Evolutionary conservation across 2,329 filamentous ascomycete genomes (phyloP), one percentile per base, ranked within the genome.

Genomic region (Pseudocercospora musae): DNA sequence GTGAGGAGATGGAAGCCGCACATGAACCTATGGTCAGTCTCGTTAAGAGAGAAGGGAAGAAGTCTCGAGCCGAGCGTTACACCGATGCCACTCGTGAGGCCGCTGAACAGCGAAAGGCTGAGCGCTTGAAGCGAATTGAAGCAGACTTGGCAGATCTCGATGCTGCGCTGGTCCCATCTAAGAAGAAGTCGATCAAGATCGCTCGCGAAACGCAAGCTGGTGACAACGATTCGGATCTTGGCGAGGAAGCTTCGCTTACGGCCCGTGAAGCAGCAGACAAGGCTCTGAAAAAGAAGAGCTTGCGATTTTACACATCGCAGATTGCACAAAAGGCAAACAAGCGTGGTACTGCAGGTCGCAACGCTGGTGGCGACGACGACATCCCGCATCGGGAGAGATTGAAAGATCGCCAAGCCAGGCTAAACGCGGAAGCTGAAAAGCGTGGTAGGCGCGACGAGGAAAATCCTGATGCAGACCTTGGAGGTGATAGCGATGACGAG

Each of bases 261-360:
- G 87, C 88, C 10, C 84, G 87, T 64, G 87, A 94, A 64, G 89
- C 91, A 0, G 90, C 90, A 46, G 91, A 96, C 72, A 99, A 99
- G 78, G 90, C 89, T 0, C 85, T 87, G 63, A 90, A 90, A 77
- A 96, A 95, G 83, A 96, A 96, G 82, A 92, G 87, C 67, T 85
- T 99, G 62, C 90, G 92, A 66, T 99, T 99, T 82, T 99, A 99
- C 84, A 98, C 96, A 2, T 96, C 93, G 2, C 95, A 99, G 75
- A 95, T 99, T 68, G 89, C 91, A 27, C 94, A 98, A 76, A 98
- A 97, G 78, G 87, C 91, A 60, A 96, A 92, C 79, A 93, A 91
- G 75, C 91, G 91, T 59, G 86, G 87, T 5, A 86, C 83, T 31
- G 89, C 89, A 42, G 89, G 89, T 46, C 85, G 87, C 64, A 87